phyloP scores from a whole-genome alignment of 768 basidiomycete genomes.

The Boletales sp. region DNA sequence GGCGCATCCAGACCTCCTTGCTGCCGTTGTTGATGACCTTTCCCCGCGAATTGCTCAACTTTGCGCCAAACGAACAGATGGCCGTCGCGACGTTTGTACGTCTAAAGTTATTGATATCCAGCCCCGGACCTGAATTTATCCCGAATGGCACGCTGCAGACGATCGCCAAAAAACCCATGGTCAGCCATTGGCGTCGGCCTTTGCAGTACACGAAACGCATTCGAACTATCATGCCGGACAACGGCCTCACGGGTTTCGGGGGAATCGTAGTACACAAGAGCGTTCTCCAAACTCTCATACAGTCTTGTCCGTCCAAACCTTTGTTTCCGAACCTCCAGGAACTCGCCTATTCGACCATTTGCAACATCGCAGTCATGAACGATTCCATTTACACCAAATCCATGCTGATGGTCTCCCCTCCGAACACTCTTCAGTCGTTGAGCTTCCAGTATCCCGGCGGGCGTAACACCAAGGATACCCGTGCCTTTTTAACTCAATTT shows the following conservation, averaged over 20 bases:
- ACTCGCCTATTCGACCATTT: conserved; percentile 12
- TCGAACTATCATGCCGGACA: conserved; percentile 9
- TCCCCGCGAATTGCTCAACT: conserved; percentile 14
- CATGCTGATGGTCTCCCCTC: conserved; percentile 8
- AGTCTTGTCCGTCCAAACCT: conserved; percentile 19
- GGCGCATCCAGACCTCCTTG: conserved; percentile 18
- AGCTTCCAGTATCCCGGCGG: conserved; percentile 14
- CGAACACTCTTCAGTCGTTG: conserved; percentile 4
- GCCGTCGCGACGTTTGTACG: conserved; percentile 17
- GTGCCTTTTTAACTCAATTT: conserved; percentile 8
- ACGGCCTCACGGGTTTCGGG: conserved; percentile 1
- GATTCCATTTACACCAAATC: conserved; percentile 9
- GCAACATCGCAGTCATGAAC: conserved; percentile 17
- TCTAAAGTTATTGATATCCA: background rate
- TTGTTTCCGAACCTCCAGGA: conserved; percentile 23
- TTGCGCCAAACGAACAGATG: conserved; percentile 12
- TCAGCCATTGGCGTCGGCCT: conserved; percentile 17
- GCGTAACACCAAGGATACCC: conserved; percentile 15
- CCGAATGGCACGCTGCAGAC: conserved; percentile 1
- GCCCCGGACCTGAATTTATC: background rate
- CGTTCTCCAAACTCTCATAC: conserved; percentile 15
- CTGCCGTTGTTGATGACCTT: conserved; percentile 15
- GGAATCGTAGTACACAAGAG: conserved; percentile 13
- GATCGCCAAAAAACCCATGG: conserved; percentile 9
- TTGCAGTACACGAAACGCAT: conserved; percentile 19